Base-by-base conservation (phyloP, 75 land plant species). In the Azolla pinnata region DNA sequence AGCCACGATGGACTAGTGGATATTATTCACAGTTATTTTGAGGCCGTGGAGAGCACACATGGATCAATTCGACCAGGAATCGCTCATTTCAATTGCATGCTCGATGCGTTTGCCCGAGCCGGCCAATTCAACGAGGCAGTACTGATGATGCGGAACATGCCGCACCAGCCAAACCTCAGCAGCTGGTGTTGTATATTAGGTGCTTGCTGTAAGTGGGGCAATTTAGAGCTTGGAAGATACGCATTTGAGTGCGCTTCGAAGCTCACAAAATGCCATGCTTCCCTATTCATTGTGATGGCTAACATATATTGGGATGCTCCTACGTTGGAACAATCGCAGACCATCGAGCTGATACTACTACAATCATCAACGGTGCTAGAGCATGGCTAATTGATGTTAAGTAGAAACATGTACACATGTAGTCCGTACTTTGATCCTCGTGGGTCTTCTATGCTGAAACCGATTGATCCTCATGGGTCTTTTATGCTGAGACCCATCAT, bases 1-100 rank as follows among this genome's bases (percentile, higher is more conserved):
- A 69, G 63, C 16, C 79, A 76, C 21, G 26, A 65, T 0, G 74
- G 73, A 0, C 32, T 69, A 25, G 69, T 76, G 4, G 53, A 70
- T 35, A 65, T 62, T 26, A 75, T 70, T 7, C 35, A 47, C 44
- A 1, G 10, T 0, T 68, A 61, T 9, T 64, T 77, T 56, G 35
- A 61, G 30, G 31, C 62, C 21, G 72, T 77, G 75, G 54, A 46
- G 31, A 31, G n/a, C n/a, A n/a, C n/a, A 27, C 19, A 35, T 44
- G 0, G 62, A 57, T 56, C 54, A 33, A 23, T 27, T 70, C 18
- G 31, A 46, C 33, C 65, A 65, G 25, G 44, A 70, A 17, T 62
- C 9, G 63, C 47, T 40, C 72, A 69, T 17, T 62, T 61, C 47
- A 59, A 49, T 31, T 69, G 59, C 65, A 30, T 69, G 49, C 33